Percentiles rank a stretch among this genome's conserved stretches.
phyloP scores from a whole-genome alignment of 2,329 filamentous ascomycete genomes.

The Cyanodermella asteris region DNA sequence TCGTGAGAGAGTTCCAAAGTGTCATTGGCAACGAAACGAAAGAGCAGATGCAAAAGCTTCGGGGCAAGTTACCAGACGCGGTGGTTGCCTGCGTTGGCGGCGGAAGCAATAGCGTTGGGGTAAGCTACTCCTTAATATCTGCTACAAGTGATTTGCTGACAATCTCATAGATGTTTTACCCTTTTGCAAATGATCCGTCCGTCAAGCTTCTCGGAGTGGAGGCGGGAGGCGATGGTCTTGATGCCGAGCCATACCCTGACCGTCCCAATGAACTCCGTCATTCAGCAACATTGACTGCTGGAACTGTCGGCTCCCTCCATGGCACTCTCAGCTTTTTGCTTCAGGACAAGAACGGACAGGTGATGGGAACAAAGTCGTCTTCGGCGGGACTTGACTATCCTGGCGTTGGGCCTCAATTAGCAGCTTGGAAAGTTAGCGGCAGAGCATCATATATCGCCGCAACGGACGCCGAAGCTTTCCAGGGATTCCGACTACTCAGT shows the following conservation, averaged over 20 bases:
- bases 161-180: slow-evolving; percentile 99
- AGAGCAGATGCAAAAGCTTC: slow-evolving; percentile 64
- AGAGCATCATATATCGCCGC: slow-evolving; percentile 77
- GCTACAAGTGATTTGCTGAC: too few species aligned
- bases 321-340: slow-evolving; percentile 91
- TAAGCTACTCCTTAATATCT: too few species aligned
- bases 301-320: slow-evolving; percentile 80
- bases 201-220: slow-evolving; percentile 88
- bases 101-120: slow-evolving; percentile 79
- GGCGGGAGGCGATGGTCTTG: slow-evolving; percentile 78
- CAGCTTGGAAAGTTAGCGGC: slow-evolving; percentile 74
- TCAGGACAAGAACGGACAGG: slow-evolving; percentile 82
- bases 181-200: slow-evolving; percentile 63
- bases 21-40: slow-evolving; percentile 93
- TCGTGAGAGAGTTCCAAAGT: slow-evolving; percentile 91
- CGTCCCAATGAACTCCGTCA: too few species aligned
- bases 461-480: slow-evolving; percentile 76
- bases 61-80: slow-evolving; percentile 78
- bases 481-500: slow-evolving; percentile 64
- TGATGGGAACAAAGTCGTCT: slow-evolving; percentile 84
- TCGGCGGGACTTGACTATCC: slow-evolving; percentile 95
- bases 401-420: slow-evolving; percentile 82
- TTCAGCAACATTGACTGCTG: slow-evolving; percentile 68
- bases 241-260: too few species aligned
- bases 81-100: slow-evolving; percentile 94